Base-by-base conservation (phyloP, 208 protist species). In the Naegleria fowleri region DNA sequence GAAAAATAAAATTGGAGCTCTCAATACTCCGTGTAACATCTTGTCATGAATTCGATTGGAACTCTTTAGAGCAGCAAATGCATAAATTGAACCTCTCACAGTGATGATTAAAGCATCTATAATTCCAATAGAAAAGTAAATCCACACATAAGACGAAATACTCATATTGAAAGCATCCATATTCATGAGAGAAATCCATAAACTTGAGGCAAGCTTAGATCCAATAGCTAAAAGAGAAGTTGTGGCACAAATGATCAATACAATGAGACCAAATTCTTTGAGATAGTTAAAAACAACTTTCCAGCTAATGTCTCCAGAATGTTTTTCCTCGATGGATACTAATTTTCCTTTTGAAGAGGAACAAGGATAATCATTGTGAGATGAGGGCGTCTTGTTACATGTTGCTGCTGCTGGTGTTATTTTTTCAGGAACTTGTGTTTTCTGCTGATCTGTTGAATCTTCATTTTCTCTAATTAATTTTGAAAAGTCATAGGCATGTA, bases 1-100 rank as follows among this genome's bases (percentile, higher is more conserved):
- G 93, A 99, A 99, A 92, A 98, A 99, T 29, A 91, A 91, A 93
- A 98, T 94, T 25, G 92, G 95, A 38, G 92, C 94, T 0, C 88
- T 86, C 0, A 93, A 88, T 9, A 97, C 90, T 19, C 93, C 95
- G 25, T 90, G 25, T 16, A 97, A 93, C 16, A 97, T 39, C 6
- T 76, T 75, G 6, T 90, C 36, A 90, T 97, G 96, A 59, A 98
- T 55, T 43, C 92, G 91, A 2, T 39, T 79, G 0, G 92, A 59
- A 15, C 25, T 40, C 40, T 75, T 38, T 4, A 89, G 6, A 41
- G 15, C n/a, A 41, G 2, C 13, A 75, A 33, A 36, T n/a, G 5
- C 13, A 55, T 6, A 55, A 9, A 22, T 29, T 29, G 5, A 6
- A 52, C 7, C 29, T 55, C 29, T 51, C 25, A 87, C 13, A 16